Conservation (phyloP, 1,139 yeast genomes). For the Protomyces arabidopsidicola region DNA sequence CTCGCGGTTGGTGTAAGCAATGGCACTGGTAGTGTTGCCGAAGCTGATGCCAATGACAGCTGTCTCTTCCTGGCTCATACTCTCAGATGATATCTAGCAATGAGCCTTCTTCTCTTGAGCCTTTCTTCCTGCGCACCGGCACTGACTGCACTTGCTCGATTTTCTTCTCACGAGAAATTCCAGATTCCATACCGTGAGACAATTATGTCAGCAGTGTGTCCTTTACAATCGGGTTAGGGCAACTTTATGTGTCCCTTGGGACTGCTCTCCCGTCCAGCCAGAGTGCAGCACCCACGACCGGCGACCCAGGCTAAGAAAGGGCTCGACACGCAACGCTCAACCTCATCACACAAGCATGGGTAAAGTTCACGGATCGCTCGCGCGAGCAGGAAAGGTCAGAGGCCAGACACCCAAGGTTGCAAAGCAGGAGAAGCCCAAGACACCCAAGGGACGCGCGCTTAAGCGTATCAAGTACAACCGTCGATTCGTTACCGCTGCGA, state of each 20-base stretch:
- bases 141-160: too few species aligned
- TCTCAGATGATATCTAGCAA: background rate
- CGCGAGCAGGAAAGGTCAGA: constrained; percentile 99
- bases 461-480: constrained; percentile 98
- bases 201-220: background rate
- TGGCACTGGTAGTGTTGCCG: constrained; percentile 93
- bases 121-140: too few species aligned
- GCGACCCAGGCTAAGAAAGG: too few species aligned
- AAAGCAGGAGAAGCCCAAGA: constrained; percentile 78
- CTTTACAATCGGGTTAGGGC: background rate
- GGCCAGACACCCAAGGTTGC: constrained; percentile 92
- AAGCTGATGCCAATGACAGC: constrained; percentile 90
- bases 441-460: constrained; percentile 89
- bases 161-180: background rate
- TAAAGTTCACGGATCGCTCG: constrained; percentile 99
- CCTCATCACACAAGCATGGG: constrained; percentile 14
- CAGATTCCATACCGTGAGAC: background rate
- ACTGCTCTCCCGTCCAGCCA: background rate
- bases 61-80: constrained; percentile 30
- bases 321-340: too few species aligned
- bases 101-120: background rate
- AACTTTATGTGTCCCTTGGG: background rate
- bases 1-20: constrained; percentile 78
- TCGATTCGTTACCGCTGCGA: constrained; percentile 97
- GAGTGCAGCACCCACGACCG: too few species aligned